Percentiles rank a stretch among this genome's conserved stretches.
These are phyloP conservation scores for Pelargonium citronellum DNA, from an alignment of 441 rosid species.

Conservation along the genomic window DNA sequence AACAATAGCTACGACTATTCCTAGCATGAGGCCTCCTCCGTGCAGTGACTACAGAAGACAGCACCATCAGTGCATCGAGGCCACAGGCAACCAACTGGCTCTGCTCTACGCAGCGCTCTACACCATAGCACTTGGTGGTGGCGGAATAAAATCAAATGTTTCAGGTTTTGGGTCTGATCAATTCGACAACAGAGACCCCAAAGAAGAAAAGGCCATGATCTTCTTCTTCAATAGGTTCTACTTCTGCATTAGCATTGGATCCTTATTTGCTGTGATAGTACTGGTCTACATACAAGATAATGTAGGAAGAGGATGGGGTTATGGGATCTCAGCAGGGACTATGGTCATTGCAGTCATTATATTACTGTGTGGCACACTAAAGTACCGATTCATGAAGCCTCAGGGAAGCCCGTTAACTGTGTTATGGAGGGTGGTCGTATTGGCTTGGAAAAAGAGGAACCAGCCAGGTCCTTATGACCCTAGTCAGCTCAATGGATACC, in stretches of 20 bases:
- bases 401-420: conserved; percentile 78
- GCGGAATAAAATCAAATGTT: conserved; percentile 85
- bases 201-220: conserved; percentile 69
- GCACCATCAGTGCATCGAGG: conserved; percentile 62
- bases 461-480: conserved; percentile 47
- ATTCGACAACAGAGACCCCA: conserved; percentile 60
- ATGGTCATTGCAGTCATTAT: conserved; percentile 59
- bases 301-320: conserved; percentile 88
- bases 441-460: conserved; percentile 71
- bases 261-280: conserved; percentile 61
- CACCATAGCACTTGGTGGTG: conserved; percentile 71
- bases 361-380: conserved; percentile 48
- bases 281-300: conserved; percentile 84
- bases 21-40: conserved; percentile 64
- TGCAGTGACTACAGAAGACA: conserved; percentile 47
- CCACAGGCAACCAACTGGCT: conserved; percentile 50
- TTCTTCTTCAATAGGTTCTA: conserved; percentile 92
- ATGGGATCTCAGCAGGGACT: conserved; percentile 79
- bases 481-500: conserved; percentile 50
- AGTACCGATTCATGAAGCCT: conserved; percentile 68
- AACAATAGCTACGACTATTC: conserved; percentile 59
- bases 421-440: conserved; percentile 56
- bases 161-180: conserved; percentile 89
- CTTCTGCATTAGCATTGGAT: conserved; percentile 67
- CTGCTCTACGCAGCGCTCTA: conserved; percentile 74